Conservation (phyloP, 2,329 filamentous ascomycete genomes). For the Pyrenochaeta sp. region DNA sequence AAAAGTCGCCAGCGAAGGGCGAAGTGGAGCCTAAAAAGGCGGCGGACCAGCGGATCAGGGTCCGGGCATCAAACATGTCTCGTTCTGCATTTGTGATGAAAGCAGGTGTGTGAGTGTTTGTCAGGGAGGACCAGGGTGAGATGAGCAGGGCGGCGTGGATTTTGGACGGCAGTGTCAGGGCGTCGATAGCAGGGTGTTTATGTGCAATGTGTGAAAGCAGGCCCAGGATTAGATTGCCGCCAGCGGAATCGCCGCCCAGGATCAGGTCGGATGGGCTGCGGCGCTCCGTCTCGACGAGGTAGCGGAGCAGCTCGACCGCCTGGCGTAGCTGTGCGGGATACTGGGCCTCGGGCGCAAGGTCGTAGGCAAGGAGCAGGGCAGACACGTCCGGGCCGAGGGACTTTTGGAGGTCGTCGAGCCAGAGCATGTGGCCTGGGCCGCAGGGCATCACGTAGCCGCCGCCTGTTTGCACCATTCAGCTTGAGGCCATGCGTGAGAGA, state of each 20-base stretch:
- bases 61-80: constrained; percentile 58
- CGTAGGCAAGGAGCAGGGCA: constrained; percentile 66
- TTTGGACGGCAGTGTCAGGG: constrained; percentile 51
- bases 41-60: constrained; percentile 56
- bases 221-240: constrained; percentile 58
- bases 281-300: constrained; percentile 51
- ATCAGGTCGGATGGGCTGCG: constrained; percentile 54
- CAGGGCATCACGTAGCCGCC: constrained; percentile 65
- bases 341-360: constrained; percentile 58
- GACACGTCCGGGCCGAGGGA: constrained; percentile 59
- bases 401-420: constrained; percentile 56
- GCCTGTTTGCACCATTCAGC: constrained; percentile 47
- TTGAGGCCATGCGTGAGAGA: neutral
- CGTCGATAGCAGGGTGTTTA: constrained; percentile 62
- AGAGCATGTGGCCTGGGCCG: constrained; percentile 58
- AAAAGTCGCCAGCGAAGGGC: constrained; percentile 61
- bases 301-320: constrained; percentile 54
- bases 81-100: constrained; percentile 58
- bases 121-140: constrained; percentile 66
- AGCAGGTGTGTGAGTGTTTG: constrained; percentile 52
- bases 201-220: constrained; percentile 63
- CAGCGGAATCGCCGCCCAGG: constrained; percentile 63
- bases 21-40: constrained; percentile 56
- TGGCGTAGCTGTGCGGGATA: constrained; percentile 62
- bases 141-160: constrained; percentile 64